A percentile compares a stretch with the other conserved stretches of the same genome.
phyloP scores from a whole-genome alignment of 306 rosid species.

The Acacia confusa region DNA sequence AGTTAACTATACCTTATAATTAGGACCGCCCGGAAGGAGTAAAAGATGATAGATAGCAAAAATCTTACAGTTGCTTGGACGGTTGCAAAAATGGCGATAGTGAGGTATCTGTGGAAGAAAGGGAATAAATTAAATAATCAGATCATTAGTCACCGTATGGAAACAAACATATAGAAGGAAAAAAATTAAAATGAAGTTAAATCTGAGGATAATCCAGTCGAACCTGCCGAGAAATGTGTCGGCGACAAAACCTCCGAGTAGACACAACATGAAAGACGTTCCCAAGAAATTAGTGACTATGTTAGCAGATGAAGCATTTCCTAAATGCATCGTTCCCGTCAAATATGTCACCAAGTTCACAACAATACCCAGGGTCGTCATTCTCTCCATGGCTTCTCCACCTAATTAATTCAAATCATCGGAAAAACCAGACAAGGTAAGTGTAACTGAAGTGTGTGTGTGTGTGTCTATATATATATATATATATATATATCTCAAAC shows the following conservation, averaged over 20 bases:
- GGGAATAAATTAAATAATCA: neutral
- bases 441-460: neutral
- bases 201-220: neutral
- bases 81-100: constrained; percentile 77
- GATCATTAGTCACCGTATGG: neutral
- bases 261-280: constrained; percentile 86
- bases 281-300: constrained; percentile 91
- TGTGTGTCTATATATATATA: no score
- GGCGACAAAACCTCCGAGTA: constrained; percentile 92
- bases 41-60: neutral
- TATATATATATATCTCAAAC: neutral
- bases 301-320: constrained; percentile 82
- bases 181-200: neutral
- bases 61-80: constrained; percentile 44
- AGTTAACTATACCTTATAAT: no score
- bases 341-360: constrained; percentile 87
- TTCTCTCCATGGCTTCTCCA: constrained; percentile 77
- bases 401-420: constrained; percentile 39
- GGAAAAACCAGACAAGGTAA: neutral
- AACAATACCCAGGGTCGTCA: constrained; percentile 76
- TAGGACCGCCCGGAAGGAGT: no score
- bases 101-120: constrained; percentile 58
- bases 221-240: constrained; percentile 92
- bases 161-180: neutral
- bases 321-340: constrained; percentile 85